phyloP scores from a whole-genome alignment of 495 filamentous ascomycete genomes.

The Xylaria castorea region DNA sequence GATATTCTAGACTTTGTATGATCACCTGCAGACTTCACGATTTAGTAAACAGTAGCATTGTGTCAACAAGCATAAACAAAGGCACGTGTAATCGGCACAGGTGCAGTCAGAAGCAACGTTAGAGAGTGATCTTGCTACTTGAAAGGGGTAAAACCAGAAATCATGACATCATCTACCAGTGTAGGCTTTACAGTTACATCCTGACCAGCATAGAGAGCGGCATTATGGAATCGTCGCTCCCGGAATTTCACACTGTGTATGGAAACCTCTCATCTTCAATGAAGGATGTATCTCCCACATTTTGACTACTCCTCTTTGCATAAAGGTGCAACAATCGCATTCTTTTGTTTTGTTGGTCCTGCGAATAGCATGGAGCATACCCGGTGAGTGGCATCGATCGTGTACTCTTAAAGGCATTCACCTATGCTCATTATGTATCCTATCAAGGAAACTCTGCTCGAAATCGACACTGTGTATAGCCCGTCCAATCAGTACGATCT shows the following conservation, averaged over 20 bases:
- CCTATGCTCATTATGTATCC: slow-evolving; percentile 25
- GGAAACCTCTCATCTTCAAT: not conserved
- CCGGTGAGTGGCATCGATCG: not conserved
- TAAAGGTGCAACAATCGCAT: not conserved
- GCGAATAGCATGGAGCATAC: not conserved
- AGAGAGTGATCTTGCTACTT: too few species aligned
- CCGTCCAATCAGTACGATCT: slow-evolving; percentile 82
- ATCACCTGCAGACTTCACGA: not conserved
- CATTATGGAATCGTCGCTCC: too few species aligned
- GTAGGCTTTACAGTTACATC: not conserved
- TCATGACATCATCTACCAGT: not conserved
- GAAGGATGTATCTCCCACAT: not conserved
- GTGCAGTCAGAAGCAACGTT: not conserved
- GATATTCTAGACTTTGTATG: not conserved
- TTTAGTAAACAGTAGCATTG: not conserved
- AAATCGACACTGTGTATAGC: slow-evolving; percentile 61
- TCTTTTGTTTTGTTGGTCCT: not conserved
- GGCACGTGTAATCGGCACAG: not conserved
- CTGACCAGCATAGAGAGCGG: not conserved
- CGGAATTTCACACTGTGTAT: not conserved
- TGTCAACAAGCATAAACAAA: not conserved
- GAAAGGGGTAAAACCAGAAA: not conserved
- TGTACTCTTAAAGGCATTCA: not conserved
- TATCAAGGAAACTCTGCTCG: slow-evolving; percentile 44
- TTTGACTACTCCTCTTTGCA: not conserved